phyloP scores from a whole-genome alignment of 2,329 filamentous ascomycete genomes.

The Ophiosphaerella narmari region DNA sequence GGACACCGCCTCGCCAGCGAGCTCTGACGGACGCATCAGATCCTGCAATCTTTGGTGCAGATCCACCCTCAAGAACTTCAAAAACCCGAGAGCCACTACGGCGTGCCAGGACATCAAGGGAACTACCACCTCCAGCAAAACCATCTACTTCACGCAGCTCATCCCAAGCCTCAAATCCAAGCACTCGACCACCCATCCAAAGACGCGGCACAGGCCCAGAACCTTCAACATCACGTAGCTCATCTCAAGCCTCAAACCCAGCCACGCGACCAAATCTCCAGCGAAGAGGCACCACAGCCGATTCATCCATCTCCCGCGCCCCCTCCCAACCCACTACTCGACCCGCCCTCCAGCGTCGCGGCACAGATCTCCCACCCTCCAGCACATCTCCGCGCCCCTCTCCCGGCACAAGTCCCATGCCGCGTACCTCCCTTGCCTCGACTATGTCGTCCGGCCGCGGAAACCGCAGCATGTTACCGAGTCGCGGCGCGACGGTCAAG shows the following conservation, averaged over 20 bases:
- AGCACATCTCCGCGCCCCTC: conserved; percentile 8
- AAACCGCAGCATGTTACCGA: conserved; percentile 14
- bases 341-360: conserved; percentile 5
- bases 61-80: neutral
- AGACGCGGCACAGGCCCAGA: conserved; percentile 11
- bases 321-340: neutral
- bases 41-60: conserved; percentile 5
- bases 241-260: conserved; percentile 1
- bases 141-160: conserved; percentile 1
- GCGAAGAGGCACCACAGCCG: conserved; percentile 9
- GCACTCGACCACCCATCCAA: neutral
- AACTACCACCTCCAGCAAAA: neutral
- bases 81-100: neutral
- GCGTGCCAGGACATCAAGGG: neutral
- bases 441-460: conserved; percentile 27
- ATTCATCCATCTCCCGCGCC: conserved; percentile 2
- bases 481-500: neutral
- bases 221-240: conserved; percentile 1
- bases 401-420: conserved; percentile 9
- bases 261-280: neutral
- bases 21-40: conserved; percentile 3
- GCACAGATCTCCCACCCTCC: conserved; percentile 1
- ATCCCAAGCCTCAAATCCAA: conserved; percentile 3
- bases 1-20: conserved; percentile 9
- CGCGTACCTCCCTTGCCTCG: conserved; percentile 15